These are phyloP conservation scores for Leucocoprinus leucothites DNA, from an alignment of 768 basidiomycete genomes.

Conservation along the genomic window DNA sequence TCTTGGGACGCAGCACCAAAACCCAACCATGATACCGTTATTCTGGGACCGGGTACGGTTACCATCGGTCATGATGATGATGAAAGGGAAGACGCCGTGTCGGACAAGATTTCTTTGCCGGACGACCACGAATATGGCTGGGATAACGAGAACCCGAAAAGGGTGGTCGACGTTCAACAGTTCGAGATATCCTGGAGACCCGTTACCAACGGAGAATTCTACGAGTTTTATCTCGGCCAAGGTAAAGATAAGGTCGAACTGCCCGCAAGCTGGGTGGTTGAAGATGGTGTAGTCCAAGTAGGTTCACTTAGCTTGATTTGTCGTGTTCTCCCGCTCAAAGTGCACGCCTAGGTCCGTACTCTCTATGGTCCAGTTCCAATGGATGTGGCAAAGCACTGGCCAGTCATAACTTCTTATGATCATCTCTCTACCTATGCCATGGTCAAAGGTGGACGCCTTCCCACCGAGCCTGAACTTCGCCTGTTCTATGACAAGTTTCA, in stretches of 20 bases:
- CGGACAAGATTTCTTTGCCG: slow-evolving; percentile 32
- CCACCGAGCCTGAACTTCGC: slow-evolving; percentile 85
- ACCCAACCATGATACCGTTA: slow-evolving; percentile 42
- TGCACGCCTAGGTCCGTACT: slow-evolving; percentile 61
- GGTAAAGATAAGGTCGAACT: slow-evolving; percentile 44
- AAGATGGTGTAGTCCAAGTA: slow-evolving; percentile 49
- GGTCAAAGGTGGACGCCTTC: slow-evolving; percentile 89
- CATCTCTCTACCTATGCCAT: slow-evolving; percentile 78
- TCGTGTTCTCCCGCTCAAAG: background rate
- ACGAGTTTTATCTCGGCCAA: slow-evolving; percentile 50
- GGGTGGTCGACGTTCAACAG: slow-evolving; percentile 52
- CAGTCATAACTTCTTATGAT: slow-evolving; percentile 74
- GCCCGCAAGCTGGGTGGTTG: slow-evolving; percentile 74
- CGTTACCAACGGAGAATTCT: slow-evolving; percentile 86
- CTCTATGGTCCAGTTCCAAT: slow-evolving; percentile 83
- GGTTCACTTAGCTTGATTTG: slow-evolving; percentile 13
- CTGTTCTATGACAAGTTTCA: slow-evolving; percentile 76
- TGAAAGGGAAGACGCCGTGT: slow-evolving; percentile 61
- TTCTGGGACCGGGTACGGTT: slow-evolving; percentile 57
- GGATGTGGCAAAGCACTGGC: slow-evolving; percentile 80
- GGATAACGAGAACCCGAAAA: slow-evolving; percentile 88
- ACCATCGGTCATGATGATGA: slow-evolving; percentile 79
- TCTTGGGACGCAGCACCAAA: slow-evolving; percentile 47
- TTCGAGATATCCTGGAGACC: slow-evolving; percentile 86
- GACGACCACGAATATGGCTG: slow-evolving; percentile 78